phyloP scores from a whole-genome alignment of 306 rosid genomes.

The Begonia loranthoides region DNA sequence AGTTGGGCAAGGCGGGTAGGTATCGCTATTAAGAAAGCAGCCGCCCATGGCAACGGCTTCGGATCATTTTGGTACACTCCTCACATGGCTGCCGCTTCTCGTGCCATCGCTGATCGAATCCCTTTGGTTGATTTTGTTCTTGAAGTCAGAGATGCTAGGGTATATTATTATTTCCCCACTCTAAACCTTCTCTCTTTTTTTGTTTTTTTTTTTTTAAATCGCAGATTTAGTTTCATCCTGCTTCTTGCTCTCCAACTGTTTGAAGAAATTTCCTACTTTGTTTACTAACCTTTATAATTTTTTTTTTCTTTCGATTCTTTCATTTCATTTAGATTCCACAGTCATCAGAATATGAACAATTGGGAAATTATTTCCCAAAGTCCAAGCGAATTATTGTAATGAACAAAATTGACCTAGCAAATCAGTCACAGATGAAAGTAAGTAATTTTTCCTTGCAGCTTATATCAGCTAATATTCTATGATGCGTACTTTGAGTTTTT shows the following conservation, averaged over 20 bases:
- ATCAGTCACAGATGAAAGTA: slow-evolving; percentile 35
- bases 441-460: slow-evolving; percentile 3
- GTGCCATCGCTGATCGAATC: slow-evolving; percentile 51
- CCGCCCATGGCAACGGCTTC: slow-evolving; percentile 7
- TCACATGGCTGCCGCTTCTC: slow-evolving; percentile 61
- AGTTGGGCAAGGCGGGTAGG: slow-evolving; percentile 30
- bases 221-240: not conserved
- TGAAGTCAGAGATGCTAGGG: slow-evolving; percentile 80
- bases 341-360: slow-evolving; percentile 37
- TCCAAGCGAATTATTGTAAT: slow-evolving; percentile 33
- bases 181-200: not conserved
- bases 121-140: slow-evolving; percentile 55
- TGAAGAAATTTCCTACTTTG: slow-evolving; percentile 15
- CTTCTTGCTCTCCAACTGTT: slow-evolving; percentile 5
- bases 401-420: slow-evolving; percentile 84
- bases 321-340: slow-evolving; percentile 47
- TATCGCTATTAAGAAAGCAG: slow-evolving; percentile 9
- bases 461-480: no score
- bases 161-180: slow-evolving; percentile 1
- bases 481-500: no score
- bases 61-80: slow-evolving; percentile 37
- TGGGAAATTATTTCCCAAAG: slow-evolving; percentile 17
- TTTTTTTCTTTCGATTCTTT: not conserved
- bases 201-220: not conserved
- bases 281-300: not conserved